phyloP scores from a whole-genome alignment of 768 basidiomycete species.

The Guyanaporus albipodus region DNA sequence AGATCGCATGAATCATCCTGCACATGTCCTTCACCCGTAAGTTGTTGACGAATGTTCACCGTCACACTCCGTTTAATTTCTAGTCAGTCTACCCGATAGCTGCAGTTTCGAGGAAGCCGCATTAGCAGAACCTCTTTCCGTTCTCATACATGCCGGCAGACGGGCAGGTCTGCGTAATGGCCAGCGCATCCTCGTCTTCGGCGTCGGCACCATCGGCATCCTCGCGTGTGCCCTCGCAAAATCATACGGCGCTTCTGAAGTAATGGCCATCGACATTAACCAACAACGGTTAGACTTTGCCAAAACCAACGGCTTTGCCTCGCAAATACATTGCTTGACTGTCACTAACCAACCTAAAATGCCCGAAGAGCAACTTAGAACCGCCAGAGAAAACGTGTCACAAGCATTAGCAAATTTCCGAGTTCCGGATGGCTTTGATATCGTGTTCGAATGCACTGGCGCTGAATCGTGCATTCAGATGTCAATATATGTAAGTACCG shows the following conservation, averaged over 20 bases:
- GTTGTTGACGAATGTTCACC: constrained; percentile 29
- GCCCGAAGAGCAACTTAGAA: constrained; percentile 52
- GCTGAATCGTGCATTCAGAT: constrained; percentile 90
- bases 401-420: constrained; percentile 52
- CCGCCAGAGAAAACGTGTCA: constrained; percentile 55
- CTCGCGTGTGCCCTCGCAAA: constrained; percentile 81
- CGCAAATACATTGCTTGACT: constrained; percentile 65
- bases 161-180: constrained; percentile 44
- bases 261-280: constrained; percentile 87
- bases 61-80: constrained; percentile 10
- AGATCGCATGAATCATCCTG: constrained; percentile 84
- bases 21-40: constrained; percentile 81
- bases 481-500: constrained; percentile 73
- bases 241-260: constrained; percentile 61
- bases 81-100: constrained; percentile 63
- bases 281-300: constrained; percentile 77
- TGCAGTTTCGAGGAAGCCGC: constrained; percentile 79
- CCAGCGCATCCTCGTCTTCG: constrained; percentile 81
- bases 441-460: constrained; percentile 94
- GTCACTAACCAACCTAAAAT: constrained; percentile 45
- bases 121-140: constrained; percentile 91
- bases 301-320: constrained; percentile 68
- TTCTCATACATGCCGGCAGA: constrained; percentile 65
- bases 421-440: constrained; percentile 77
- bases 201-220: constrained; percentile 91